Conservation (phyloP, 495 filamentous ascomycete genomes). For the Echria macrotheca region DNA sequence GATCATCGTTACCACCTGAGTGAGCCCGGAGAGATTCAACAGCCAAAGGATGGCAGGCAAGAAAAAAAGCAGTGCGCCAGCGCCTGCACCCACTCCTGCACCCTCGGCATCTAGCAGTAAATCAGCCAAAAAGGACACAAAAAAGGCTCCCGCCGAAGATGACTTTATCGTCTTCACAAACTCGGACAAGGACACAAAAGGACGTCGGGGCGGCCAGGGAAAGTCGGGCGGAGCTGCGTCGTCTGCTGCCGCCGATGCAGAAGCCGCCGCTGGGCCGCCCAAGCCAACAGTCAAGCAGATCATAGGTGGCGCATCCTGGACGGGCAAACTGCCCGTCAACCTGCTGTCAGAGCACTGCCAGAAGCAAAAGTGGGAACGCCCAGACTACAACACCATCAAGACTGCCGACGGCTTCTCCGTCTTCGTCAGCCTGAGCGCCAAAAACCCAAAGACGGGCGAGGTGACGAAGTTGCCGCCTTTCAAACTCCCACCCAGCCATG, state of each 20-base stretch:
- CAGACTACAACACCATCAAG: slow-evolving; percentile 68
- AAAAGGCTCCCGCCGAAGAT: slow-evolving; percentile 36
- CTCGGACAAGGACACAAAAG: slow-evolving; percentile 51
- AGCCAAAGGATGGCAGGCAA: not conserved
- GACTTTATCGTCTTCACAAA: slow-evolving; percentile 67
- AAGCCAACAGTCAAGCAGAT: slow-evolving; percentile 78
- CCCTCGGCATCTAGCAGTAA: slow-evolving; percentile 1
- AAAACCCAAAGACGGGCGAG: slow-evolving; percentile 80
- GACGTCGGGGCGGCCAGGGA: slow-evolving; percentile 40
- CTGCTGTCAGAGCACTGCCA: slow-evolving; percentile 91
- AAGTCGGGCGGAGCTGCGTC: not conserved
- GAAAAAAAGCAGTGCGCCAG: slow-evolving; percentile 2
- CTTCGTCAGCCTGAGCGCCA: slow-evolving; percentile 68
- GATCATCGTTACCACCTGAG: slow-evolving; percentile 2
- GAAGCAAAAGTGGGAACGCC: slow-evolving; percentile 90
- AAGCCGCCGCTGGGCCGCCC: slow-evolving; percentile 45
- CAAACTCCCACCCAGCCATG: slow-evolving; percentile 67
- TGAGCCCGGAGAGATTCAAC: not conserved
- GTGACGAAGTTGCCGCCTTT: slow-evolving; percentile 68
- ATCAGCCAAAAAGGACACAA: slow-evolving; percentile 4
- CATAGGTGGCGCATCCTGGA: slow-evolving; percentile 95
- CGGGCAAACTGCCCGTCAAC: slow-evolving; percentile 90
- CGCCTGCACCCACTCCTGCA: not conserved
- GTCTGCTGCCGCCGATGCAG: slow-evolving; percentile 28
- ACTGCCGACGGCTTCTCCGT: slow-evolving; percentile 63